phyloP scores from a whole-genome alignment of 1,139 yeast genomes.

The Geotrichum siamense region DNA sequence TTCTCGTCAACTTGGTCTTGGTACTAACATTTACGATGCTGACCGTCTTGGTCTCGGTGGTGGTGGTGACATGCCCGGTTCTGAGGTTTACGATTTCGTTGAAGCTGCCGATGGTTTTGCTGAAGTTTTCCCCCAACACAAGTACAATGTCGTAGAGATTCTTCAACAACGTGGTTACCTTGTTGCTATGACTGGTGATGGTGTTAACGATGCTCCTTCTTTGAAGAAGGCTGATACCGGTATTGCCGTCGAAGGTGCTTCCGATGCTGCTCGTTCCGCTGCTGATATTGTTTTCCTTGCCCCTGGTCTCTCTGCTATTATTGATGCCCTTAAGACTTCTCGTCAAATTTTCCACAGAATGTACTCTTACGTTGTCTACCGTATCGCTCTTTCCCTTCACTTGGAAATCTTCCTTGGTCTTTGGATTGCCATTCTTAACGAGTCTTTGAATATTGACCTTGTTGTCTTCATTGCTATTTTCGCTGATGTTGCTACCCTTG shows the following conservation, averaged over 20 bases:
- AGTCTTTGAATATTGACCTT: slow-evolving; percentile 57
- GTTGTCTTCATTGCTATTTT: slow-evolving; percentile 69
- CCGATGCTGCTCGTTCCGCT: slow-evolving; percentile 76
- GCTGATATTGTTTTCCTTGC: slow-evolving; percentile 75
- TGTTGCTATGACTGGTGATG: slow-evolving; percentile 80
- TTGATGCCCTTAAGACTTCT: slow-evolving; percentile 69
- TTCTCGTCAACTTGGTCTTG: slow-evolving; percentile 62
- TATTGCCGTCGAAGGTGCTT: slow-evolving; percentile 77
- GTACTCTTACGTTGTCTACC: slow-evolving; percentile 75
- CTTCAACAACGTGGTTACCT: slow-evolving; percentile 70
- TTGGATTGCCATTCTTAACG: slow-evolving; percentile 66
- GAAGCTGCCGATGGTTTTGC: slow-evolving; percentile 78
- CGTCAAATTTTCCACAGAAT: slow-evolving; percentile 78
- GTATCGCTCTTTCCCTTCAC: slow-evolving; percentile 69
- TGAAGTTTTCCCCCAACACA: slow-evolving; percentile 77
- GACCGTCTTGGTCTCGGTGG: slow-evolving; percentile 66
- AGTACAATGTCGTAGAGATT: slow-evolving; percentile 71
- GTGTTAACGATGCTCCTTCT: slow-evolving; percentile 75
- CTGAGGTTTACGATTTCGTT: slow-evolving; percentile 68
- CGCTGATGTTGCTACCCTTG: slow-evolving; percentile 72
- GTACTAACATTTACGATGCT: slow-evolving; percentile 65
- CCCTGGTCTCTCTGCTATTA: slow-evolving; percentile 72
- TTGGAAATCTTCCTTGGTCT: slow-evolving; percentile 67
- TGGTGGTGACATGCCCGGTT: slow-evolving; percentile 69
- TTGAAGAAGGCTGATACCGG: slow-evolving; percentile 76